Percentiles rank a stretch among this genome's conserved stretches.
Conservation (phyloP, 2,329 filamentous ascomycete genomes). For the Talaromyces sp. region DNA sequence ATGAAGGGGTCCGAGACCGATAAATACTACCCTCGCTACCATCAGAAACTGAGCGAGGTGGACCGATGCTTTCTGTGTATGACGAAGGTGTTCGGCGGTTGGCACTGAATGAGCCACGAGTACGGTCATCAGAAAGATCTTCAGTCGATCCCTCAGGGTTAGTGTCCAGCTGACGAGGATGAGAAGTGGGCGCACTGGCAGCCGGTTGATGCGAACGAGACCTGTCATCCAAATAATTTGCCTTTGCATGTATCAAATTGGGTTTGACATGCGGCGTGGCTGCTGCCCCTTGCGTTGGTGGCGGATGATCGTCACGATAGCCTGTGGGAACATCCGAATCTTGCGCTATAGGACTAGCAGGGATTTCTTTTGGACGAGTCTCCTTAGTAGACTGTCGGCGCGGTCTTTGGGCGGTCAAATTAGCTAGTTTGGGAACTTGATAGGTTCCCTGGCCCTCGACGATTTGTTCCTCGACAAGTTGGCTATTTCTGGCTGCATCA, state of each 20-base stretch:
- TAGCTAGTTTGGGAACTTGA: slow-evolving; percentile 25
- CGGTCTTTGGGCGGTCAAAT: slow-evolving; percentile 24
- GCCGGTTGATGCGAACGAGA: slow-evolving; percentile 7
- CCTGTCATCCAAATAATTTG: slow-evolving; percentile 16
- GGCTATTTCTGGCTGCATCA: not conserved
- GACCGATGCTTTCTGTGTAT: slow-evolving; percentile 17
- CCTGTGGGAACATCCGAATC: slow-evolving; percentile 18
- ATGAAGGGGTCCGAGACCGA: slow-evolving; percentile 22
- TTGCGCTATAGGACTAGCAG: slow-evolving; percentile 18
- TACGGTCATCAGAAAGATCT: slow-evolving; percentile 3
- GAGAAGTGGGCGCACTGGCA: slow-evolving; percentile 10
- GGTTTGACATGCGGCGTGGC: slow-evolving; percentile 16
- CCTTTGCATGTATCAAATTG: slow-evolving; percentile 19
- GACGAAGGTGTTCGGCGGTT: slow-evolving; percentile 9
- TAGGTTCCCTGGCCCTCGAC: slow-evolving; percentile 29
- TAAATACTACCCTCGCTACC: slow-evolving; percentile 24
- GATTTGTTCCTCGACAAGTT: slow-evolving; percentile 15
- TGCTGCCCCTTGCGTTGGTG: slow-evolving; percentile 24
- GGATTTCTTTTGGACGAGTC: slow-evolving; percentile 15
- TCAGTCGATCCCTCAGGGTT: not conserved
- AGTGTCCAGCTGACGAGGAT: slow-evolving; percentile 11
- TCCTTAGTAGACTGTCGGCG: slow-evolving; percentile 26
- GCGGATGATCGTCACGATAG: slow-evolving; percentile 16
- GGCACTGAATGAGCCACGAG: slow-evolving; percentile 2
- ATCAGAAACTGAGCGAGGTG: slow-evolving; percentile 24